A percentile compares a stretch with the other conserved stretches of the same genome.
Conservation (phyloP, 2,329 filamentous ascomycete genomes). For the Microdochium paspali region DNA sequence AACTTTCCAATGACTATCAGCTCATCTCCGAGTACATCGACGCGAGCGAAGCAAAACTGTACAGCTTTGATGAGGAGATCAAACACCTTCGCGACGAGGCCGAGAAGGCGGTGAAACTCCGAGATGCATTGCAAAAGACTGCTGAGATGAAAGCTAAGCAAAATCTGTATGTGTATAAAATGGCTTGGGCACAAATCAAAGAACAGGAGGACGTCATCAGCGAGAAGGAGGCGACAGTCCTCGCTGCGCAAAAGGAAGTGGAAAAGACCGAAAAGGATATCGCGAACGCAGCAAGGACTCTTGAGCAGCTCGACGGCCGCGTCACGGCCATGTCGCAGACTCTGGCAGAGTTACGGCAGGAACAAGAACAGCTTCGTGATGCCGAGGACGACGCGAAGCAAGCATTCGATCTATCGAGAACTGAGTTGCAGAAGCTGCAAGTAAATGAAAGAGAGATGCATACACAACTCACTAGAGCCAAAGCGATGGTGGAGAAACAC, state of each 20-base stretch:
- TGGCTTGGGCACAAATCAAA: conserved; percentile 82
- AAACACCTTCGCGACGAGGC: conserved; percentile 44
- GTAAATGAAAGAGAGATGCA: conserved; percentile 58
- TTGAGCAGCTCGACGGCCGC: conserved; percentile 36
- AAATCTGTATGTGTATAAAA: conserved; percentile 51
- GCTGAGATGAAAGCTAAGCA: conserved; percentile 53
- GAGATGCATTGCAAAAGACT: conserved; percentile 57
- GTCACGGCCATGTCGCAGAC: conserved; percentile 26
- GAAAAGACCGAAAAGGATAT: conserved; percentile 19
- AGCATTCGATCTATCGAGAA: conserved; percentile 42
- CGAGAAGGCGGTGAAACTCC: conserved; percentile 54
- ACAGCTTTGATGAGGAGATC: conserved; percentile 54
- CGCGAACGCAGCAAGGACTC: conserved; percentile 37
- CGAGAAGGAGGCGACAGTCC: conserved; percentile 17
- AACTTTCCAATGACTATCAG: conserved; percentile 84
- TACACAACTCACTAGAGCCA: conserved; percentile 43
- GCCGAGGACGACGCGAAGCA: conserved; percentile 36
- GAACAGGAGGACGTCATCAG: conserved; percentile 54
- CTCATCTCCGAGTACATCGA: conserved; percentile 74
- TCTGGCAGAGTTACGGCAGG: conserved; percentile 32
- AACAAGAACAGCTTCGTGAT: conserved; percentile 36
- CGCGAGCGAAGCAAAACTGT: conserved; percentile 55
- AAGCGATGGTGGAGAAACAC: conserved; percentile 33
- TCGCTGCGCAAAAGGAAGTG: conserved; percentile 24
- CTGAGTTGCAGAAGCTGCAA: conserved; percentile 43